phyloP scores from a whole-genome alignment of 2,329 filamentous ascomycete species.

The Pseudocercospora macadamiae region DNA sequence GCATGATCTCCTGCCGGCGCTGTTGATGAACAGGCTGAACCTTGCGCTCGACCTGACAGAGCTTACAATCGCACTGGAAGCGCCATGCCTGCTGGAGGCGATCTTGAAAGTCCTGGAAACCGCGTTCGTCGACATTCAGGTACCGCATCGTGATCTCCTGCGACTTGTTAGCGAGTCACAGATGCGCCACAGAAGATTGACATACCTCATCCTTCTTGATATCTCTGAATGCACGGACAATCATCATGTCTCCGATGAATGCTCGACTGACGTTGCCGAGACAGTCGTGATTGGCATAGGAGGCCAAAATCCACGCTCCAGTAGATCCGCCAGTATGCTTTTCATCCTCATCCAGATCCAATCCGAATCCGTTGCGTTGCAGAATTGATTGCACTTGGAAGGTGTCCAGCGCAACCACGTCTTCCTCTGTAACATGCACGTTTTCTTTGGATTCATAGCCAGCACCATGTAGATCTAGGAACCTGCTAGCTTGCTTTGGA shows the following conservation, averaged over 20 bases:
- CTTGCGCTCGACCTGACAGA: background rate
- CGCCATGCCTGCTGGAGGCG: background rate
- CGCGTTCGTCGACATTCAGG: background rate
- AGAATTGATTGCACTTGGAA: conserved; percentile 23
- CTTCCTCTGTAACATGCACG: conserved; percentile 2
- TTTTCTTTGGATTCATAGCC: conserved; percentile 18
- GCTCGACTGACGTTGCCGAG: conserved; percentile 48
- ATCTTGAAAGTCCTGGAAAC: background rate
- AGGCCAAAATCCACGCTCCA: conserved; percentile 55
- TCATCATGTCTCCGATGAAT: conserved; percentile 59
- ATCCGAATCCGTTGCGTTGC: conserved; percentile 27
- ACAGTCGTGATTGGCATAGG: conserved; percentile 59
- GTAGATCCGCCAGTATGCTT: background rate
- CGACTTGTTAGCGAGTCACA: background rate
- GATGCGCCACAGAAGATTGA: background rate
- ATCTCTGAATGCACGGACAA: conserved; percentile 52
- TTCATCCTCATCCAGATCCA: background rate
- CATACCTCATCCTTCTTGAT: conserved; percentile 45
- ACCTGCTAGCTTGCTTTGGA: conserved; percentile 9
- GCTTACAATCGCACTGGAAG: background rate
- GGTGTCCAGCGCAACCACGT: conserved; percentile 24
- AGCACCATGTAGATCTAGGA: conserved; percentile 26
- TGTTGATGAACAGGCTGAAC: background rate
- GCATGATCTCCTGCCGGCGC: background rate
- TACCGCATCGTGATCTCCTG: conserved; percentile 41